phyloP scores from a whole-genome alignment of 768 basidiomycete genomes.

The Podaxis sp. region DNA sequence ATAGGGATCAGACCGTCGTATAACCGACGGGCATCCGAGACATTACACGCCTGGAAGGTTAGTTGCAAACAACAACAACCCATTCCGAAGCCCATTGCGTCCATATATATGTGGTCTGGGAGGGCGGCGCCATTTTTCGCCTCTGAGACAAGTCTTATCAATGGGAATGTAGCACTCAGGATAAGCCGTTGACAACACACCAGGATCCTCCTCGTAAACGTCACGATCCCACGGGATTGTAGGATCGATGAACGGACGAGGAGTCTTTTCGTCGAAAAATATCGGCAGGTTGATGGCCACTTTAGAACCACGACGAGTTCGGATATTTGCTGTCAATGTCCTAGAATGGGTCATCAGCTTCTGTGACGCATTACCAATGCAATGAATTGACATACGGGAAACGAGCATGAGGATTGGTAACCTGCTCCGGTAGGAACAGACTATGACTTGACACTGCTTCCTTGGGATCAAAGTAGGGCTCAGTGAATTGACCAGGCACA shows the following conservation, averaged over 20 bases:
- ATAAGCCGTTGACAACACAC: slow-evolving; percentile 34
- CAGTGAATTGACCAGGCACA: slow-evolving; percentile 84
- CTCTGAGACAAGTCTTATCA: slow-evolving; percentile 40
- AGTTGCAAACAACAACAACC: slow-evolving; percentile 97
- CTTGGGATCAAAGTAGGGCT: slow-evolving; percentile 75
- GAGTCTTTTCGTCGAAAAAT: slow-evolving; percentile 84
- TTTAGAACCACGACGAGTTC: slow-evolving; percentile 84
- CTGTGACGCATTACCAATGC: slow-evolving; percentile 8
- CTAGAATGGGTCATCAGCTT: slow-evolving; percentile 35
- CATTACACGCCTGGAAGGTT: slow-evolving; percentile 96
- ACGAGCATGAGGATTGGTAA: slow-evolving; percentile 95
- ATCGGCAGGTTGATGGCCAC: slow-evolving; percentile 94
- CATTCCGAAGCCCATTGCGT: slow-evolving; percentile 99
- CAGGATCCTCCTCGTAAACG: slow-evolving; percentile 81
- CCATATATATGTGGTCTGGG: slow-evolving; percentile 91
- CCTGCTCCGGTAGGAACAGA: slow-evolving; percentile 90
- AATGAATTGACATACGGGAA: slow-evolving; percentile 75
- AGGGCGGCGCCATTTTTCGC: slow-evolving; percentile 88
- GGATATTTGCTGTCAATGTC: slow-evolving; percentile 96
- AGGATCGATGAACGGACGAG: slow-evolving; percentile 86
- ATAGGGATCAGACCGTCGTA: slow-evolving; percentile 97
- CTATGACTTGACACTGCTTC: slow-evolving; percentile 86
- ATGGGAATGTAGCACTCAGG: background rate
- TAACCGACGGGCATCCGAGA: slow-evolving; percentile 85
- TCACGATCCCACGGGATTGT: slow-evolving; percentile 85